Percentiles rank a stretch among this genome's conserved stretches.
These are phyloP conservation scores for Chamaenerion angustifolium DNA, from an alignment of 345 rosid genomes.

Conservation along the genomic window DNA sequence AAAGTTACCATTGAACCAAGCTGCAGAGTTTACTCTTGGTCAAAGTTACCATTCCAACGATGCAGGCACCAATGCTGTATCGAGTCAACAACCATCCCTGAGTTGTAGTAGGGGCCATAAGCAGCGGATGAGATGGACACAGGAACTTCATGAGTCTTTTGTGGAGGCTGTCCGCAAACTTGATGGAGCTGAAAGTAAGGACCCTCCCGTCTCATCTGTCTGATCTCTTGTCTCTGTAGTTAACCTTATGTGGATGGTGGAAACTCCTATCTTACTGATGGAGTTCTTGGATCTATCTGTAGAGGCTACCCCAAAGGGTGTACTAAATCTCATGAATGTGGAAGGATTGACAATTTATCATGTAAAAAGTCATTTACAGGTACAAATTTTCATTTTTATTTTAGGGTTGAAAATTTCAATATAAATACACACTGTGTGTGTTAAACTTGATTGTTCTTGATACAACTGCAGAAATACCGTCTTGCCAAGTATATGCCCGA, in stretches of 20 bases:
- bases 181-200: slow-evolving; percentile 90
- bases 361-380: slow-evolving; percentile 96
- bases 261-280: slow-evolving; percentile 3
- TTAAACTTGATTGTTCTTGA: slow-evolving; percentile 5
- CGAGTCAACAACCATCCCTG: slow-evolving; percentile 21
- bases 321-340: slow-evolving; percentile 77
- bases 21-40: slow-evolving; percentile 10
- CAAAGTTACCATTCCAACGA: slow-evolving; percentile 17
- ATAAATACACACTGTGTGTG: not conserved
- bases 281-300: slow-evolving; percentile 15
- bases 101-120: slow-evolving; percentile 35
- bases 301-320: slow-evolving; percentile 94
- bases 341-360: slow-evolving; percentile 88
- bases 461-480: slow-evolving; percentile 66
- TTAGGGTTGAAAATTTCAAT: slow-evolving; percentile 1
- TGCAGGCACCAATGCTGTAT: slow-evolving; percentile 26
- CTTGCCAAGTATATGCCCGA: slow-evolving; percentile 85
- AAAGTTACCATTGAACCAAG: slow-evolving; percentile 19
- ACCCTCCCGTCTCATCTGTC: not conserved
- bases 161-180: slow-evolving; percentile 58
- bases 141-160: slow-evolving; percentile 69
- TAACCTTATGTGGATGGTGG: no score
- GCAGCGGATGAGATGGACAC: slow-evolving; percentile 93
- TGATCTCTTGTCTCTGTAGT: not conserved
- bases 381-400: slow-evolving; percentile 10